Conservation (phyloP, 306 rosid species). For the Casuarina cunninghamiana region DNA sequence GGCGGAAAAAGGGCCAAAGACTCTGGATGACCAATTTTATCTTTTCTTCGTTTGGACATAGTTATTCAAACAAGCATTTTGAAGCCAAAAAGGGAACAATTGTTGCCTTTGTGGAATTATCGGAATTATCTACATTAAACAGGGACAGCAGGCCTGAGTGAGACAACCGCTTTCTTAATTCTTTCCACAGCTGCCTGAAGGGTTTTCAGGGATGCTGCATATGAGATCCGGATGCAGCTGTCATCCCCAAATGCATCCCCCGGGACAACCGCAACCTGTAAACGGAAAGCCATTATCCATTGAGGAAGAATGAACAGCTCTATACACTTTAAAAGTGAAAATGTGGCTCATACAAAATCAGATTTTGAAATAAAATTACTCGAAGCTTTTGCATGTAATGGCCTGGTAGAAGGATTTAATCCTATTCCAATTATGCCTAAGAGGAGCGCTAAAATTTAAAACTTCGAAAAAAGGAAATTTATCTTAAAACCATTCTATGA, state of each 20-base stretch:
- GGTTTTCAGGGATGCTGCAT: constrained; percentile 77
- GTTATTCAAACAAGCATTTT: constrained; percentile 22
- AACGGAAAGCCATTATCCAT: constrained; percentile 20
- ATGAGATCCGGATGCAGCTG: constrained; percentile 84
- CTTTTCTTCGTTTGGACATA: constrained; percentile 18
- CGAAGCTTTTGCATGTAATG: background rate
- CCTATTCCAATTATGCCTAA: background rate
- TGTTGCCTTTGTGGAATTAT: background rate
- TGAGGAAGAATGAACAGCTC: constrained; percentile 5
- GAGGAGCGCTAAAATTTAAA: background rate
- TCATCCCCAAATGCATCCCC: constrained; percentile 94
- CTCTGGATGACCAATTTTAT: background rate
- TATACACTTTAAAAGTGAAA: background rate
- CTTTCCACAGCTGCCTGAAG: constrained; percentile 82
- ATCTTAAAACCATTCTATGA: background rate
- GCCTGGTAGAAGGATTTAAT: background rate
- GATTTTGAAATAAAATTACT: background rate
- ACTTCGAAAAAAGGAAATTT: background rate
- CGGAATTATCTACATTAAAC: constrained; percentile 30
- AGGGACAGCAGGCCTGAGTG: constrained; percentile 46
- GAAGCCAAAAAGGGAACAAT: constrained; percentile 21
- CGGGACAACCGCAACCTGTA: constrained; percentile 91
- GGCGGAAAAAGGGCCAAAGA: background rate
- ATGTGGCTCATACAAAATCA: background rate
- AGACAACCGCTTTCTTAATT: constrained; percentile 63